Base-by-base conservation (phyloP, 768 basidiomycete species). In the Serendipita sp. region DNA sequence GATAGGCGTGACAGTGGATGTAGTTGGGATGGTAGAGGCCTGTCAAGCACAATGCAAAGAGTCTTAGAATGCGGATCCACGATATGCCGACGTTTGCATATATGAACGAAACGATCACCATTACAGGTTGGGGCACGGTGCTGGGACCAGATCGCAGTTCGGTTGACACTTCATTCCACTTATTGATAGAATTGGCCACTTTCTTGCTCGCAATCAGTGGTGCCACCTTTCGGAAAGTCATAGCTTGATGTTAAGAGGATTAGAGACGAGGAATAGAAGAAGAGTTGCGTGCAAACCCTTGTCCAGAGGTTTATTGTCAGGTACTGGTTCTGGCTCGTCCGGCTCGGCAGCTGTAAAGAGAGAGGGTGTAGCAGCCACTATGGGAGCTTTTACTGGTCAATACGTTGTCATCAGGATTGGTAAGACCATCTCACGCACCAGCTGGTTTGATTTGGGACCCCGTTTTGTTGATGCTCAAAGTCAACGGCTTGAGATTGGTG, bases 131-230 rank as follows among this genome's bases (percentile, higher is more conserved):
- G 5, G 5, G 50, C 11, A 63, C 65, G 60, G 69, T 65, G 63
- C 69, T 70, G 33, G 74, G 63, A 44, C 76, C 72, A 64, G 81
- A 77, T 38, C 80, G 81, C 58, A 96, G 78, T 69, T 92, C 94
- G 73, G 86, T 86, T 73, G 95, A 90, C 9, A 94, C 90, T 75
- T 86, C 86, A 71, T 94, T 98, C 96, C 95, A 99, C 71, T 98
- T 97, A 69, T 80, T 85, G 70, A 99, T 97, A 7, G 30, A 61
- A 3, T 38, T 38, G 65, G 72, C 41, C 67, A 86, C 90, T 84
- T 90, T 92, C 77, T 84, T 90, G 71, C 86, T 90, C 22, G 85
- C 83, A 41, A 90, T 85, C 66, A 90, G 74, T 3, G 91, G 89
- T 16, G 86, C 84, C 42, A 93, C 85, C 69, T 82, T 88, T 71